Evolutionary conservation across 208 protist species (phyloP).

Genomic region (Leishmania gerbilli): DNA sequence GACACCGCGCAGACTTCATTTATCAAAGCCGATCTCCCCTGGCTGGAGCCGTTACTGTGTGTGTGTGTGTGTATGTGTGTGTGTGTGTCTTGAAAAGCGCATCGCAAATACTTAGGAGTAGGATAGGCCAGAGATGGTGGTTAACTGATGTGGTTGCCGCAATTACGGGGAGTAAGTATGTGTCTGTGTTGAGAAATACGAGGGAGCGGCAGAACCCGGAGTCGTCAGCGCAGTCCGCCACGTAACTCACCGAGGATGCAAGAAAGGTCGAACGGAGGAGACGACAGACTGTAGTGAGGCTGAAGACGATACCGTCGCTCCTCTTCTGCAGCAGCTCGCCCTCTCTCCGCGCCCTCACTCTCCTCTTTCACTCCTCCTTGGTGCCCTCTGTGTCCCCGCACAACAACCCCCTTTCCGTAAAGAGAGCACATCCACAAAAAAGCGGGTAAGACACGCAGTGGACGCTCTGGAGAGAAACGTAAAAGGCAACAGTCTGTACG

Average conservation of each 20-base stretch:
- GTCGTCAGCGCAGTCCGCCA: neutral
- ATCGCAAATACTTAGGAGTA: neutral
- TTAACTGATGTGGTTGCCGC: neutral
- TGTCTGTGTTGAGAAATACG: neutral
- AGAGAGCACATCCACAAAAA: neutral
- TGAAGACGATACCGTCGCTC: neutral
- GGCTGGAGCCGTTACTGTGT: neutral
- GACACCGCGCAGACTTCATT: neutral
- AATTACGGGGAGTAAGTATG: neutral
- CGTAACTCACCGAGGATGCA: neutral
- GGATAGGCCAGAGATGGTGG: neutral
- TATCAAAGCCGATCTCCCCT: neutral
- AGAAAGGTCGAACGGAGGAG: neutral
- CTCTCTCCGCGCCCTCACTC: neutral
- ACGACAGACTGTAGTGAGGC: neutral
- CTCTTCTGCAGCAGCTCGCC: neutral
- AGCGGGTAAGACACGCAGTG: neutral
- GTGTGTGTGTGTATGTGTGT: neutral
- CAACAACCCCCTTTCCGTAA: neutral
- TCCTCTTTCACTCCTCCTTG: neutral
- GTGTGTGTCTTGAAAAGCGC: neutral
- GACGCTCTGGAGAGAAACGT: neutral
- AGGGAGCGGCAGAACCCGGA: neutral
- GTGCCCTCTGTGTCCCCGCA: neutral
- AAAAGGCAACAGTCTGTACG: neutral